These are phyloP conservation scores for Paramecium caudatum DNA, from an alignment of 73 alveolate species.

Conservation along the genomic window DNA sequence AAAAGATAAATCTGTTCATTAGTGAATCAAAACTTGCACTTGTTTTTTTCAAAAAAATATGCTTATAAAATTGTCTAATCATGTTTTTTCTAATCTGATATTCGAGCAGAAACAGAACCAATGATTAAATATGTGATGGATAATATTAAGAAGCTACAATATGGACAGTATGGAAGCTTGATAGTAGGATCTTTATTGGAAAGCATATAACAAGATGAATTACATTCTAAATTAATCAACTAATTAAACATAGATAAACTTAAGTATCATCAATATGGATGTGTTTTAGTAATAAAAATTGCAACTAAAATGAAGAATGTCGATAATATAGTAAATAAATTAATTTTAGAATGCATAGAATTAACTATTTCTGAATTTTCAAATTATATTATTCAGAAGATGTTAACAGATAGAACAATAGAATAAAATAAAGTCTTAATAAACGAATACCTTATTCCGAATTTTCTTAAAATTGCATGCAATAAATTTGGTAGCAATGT, in stretches of 20 bases:
- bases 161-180: conserved; percentile 20
- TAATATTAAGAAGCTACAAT: background rate
- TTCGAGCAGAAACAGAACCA: background rate
- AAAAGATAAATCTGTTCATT: background rate
- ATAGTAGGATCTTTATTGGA: background rate
- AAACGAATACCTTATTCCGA: conserved; percentile 16
- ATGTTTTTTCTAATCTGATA: background rate
- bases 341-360: background rate
- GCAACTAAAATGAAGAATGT: background rate
- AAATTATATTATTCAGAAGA: conserved; percentile 6
- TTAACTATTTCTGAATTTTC: conserved; percentile 20
- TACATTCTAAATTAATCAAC: background rate
- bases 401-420: background rate
- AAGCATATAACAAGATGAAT: conserved; percentile 3
- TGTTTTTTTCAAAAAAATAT: background rate
- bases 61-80: conserved; percentile 26
- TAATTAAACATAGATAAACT: conserved; percentile 19
- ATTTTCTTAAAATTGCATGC: conserved; percentile 1
- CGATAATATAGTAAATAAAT: background rate
- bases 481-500: conserved; percentile 58
- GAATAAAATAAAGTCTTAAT: background rate
- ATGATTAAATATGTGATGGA: background rate
- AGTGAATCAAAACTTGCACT: background rate
- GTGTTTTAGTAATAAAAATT: conserved; percentile 14
- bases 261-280: conserved; percentile 48